These are phyloP conservation scores for Dysphania ambrosioides DNA, from an alignment of 148 eudicot species.

Conservation along the genomic window DNA sequence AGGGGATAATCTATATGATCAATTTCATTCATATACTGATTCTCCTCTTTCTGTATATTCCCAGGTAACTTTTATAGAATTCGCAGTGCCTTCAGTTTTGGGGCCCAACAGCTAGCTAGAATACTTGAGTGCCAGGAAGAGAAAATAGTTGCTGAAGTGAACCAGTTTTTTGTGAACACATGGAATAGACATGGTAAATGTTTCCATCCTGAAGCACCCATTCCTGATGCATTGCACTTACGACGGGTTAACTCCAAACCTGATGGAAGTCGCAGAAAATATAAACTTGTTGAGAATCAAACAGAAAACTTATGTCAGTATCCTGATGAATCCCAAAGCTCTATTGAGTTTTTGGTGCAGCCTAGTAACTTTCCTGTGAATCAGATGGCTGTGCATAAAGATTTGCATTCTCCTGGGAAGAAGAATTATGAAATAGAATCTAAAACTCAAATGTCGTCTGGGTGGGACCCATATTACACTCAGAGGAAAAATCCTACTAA, in stretches of 20 bases:
- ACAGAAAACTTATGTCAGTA: background rate
- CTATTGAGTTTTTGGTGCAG: conserved; percentile 10
- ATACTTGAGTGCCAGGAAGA: conserved; percentile 47
- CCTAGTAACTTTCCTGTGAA: conserved; percentile 13
- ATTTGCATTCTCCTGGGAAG: conserved; percentile 15
- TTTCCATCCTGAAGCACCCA: conserved; percentile 42
- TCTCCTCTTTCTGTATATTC: conserved; percentile 8
- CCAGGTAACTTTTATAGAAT: conserved; percentile 67
- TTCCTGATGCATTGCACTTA: conserved; percentile 9
- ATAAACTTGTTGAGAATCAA: background rate
- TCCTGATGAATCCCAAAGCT: conserved; percentile 15
- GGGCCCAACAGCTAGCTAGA: conserved; percentile 50
- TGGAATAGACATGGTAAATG: conserved; percentile 56
- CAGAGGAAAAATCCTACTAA: conserved; percentile 20
- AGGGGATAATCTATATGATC: background rate
- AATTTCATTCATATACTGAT: background rate
- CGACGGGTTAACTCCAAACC: conserved; percentile 15
- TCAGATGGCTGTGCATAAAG: conserved; percentile 16
- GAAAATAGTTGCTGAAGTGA: conserved; percentile 41
- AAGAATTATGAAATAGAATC: conserved; percentile 15
- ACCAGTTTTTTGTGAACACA: conserved; percentile 54
- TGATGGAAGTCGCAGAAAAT: background rate
- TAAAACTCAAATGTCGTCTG: conserved; percentile 21
- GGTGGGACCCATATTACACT: conserved; percentile 8
- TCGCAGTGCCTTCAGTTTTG: conserved; percentile 60